Conservation (phyloP, 202 grass and related monocot genomes). For the Carex arenaria region DNA sequence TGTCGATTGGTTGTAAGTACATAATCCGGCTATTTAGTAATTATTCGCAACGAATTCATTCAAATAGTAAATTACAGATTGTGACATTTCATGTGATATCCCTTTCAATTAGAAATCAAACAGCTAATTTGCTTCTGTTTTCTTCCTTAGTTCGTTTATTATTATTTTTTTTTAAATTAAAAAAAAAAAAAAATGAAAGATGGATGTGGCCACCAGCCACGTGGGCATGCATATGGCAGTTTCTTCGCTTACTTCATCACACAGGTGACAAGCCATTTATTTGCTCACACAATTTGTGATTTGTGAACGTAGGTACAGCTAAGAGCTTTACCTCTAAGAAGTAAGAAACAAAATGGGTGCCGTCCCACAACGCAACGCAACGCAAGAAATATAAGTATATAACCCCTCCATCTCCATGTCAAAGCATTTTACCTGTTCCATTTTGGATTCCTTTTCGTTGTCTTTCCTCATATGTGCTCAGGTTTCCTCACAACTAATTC, state of each 20-base stretch:
- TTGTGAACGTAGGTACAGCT: neutral
- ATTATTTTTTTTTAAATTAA: too few relatives aligned
- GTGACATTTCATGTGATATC: neutral
- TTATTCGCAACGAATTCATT: neutral
- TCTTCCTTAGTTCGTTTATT: neutral
- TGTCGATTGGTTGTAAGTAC: neutral
- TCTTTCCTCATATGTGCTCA: neutral
- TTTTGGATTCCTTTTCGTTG: neutral
- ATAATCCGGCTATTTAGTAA: neutral
- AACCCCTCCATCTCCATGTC: neutral
- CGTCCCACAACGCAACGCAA: neutral
- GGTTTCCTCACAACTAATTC: neutral
- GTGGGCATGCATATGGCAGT: neutral
- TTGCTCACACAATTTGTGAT: constrained; percentile 17
- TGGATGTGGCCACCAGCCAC: neutral
- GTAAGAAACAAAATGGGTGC: constrained; percentile 21
- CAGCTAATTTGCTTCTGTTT: neutral
- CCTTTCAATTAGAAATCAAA: constrained; percentile 2
- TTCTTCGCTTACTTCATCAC: constrained; percentile 14
- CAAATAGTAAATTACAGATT: neutral
- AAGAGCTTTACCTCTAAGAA: constrained; percentile 20
- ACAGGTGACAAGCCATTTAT: neutral
- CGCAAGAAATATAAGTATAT: neutral
- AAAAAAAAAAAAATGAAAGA: neutral
- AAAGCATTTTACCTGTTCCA: constrained; percentile 8